A percentile compares a stretch with the other conserved stretches of the same genome.
phyloP scores from a whole-genome alignment of 73 alveolate species.

The Tetrahymena thermophila region DNA sequence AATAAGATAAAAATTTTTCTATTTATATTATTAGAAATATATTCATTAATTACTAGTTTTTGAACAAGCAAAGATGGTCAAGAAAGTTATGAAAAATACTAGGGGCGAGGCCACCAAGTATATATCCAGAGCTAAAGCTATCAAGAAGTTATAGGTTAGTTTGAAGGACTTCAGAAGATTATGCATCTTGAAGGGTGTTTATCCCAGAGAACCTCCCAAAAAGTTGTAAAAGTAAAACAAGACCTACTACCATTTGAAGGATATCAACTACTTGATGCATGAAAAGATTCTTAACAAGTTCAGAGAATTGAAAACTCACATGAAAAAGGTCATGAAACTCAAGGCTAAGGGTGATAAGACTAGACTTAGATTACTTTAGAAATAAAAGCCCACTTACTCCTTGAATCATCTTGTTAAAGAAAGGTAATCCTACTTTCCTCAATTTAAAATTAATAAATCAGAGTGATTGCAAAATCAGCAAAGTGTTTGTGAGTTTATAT shows the following conservation, averaged over 20 bases:
- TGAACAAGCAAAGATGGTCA: slow-evolving; percentile 55
- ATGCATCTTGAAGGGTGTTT: slow-evolving; percentile 96
- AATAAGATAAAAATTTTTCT: background rate
- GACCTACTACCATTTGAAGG: slow-evolving; percentile 95
- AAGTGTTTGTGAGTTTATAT: background rate
- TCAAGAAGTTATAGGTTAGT: slow-evolving; percentile 77
- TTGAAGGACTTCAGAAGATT: slow-evolving; percentile 86
- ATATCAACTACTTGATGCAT: slow-evolving; percentile 78
- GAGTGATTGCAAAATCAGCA: background rate
- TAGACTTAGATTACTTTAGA: slow-evolving; percentile 55
- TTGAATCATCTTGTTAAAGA: slow-evolving; percentile 94
- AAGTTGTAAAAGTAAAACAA: slow-evolving; percentile 93
- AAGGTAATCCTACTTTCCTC: slow-evolving; percentile 1
- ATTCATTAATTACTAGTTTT: background rate
- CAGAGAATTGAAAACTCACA: slow-evolving; percentile 67
- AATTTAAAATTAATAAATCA: background rate
- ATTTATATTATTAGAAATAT: background rate
- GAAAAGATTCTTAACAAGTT: slow-evolving; percentile 70
- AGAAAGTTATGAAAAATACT: slow-evolving; percentile 64
- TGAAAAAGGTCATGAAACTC: slow-evolving; percentile 67
- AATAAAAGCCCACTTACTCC: slow-evolving; percentile 82
- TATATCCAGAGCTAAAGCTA: slow-evolving; percentile 87
- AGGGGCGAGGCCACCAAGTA: slow-evolving; percentile 71
- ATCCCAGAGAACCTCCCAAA: slow-evolving; percentile 98
- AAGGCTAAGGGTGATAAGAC: slow-evolving; percentile 51